Conservation (phyloP, 1,284 basidiomycete genomes). For the Ceratobasidium sp. region DNA sequence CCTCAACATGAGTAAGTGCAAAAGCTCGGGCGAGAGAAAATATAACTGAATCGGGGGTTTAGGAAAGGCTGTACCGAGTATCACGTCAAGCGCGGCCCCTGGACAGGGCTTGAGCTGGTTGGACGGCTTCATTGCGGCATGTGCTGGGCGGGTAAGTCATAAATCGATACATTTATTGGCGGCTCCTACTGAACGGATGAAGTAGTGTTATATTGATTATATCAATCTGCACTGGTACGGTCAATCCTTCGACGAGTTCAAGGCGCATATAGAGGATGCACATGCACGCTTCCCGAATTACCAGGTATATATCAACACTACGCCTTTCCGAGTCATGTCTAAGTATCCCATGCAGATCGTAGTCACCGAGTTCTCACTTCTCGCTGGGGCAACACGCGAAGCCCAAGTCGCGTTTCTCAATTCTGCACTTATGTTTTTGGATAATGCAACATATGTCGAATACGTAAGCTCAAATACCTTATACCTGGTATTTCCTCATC, state of each 20-base stretch:
- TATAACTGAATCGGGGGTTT: not conserved
- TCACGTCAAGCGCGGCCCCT: conserved; percentile 16
- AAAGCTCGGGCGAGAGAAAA: not conserved
- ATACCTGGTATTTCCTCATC: not conserved
- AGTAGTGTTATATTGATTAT: conserved; percentile 27
- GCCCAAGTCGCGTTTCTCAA: conserved; percentile 15
- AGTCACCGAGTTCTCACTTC: conserved; percentile 8
- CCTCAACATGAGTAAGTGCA: conserved; percentile 20
- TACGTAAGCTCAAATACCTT: conserved; percentile 12
- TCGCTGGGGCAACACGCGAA: not conserved
- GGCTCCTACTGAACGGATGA: not conserved
- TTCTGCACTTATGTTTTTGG: not conserved
- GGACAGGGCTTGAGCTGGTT: conserved; percentile 17
- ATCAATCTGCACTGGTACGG: conserved; percentile 30
- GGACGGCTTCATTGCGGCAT: conserved; percentile 12
- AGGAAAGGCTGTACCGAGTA: conserved; percentile 32
- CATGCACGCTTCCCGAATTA: conserved; percentile 15
- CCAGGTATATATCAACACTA: not conserved
- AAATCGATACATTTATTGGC: not conserved
- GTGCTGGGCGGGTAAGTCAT: not conserved
- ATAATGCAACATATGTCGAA: conserved; percentile 6
- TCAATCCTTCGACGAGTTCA: conserved; percentile 1
- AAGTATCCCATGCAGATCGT: conserved; percentile 17
- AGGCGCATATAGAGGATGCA: conserved; percentile 12
- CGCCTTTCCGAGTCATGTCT: too few species aligned